These are phyloP conservation scores for Theobroma grandiflorum DNA, from an alignment of 441 rosid species.

Conservation along the genomic window DNA sequence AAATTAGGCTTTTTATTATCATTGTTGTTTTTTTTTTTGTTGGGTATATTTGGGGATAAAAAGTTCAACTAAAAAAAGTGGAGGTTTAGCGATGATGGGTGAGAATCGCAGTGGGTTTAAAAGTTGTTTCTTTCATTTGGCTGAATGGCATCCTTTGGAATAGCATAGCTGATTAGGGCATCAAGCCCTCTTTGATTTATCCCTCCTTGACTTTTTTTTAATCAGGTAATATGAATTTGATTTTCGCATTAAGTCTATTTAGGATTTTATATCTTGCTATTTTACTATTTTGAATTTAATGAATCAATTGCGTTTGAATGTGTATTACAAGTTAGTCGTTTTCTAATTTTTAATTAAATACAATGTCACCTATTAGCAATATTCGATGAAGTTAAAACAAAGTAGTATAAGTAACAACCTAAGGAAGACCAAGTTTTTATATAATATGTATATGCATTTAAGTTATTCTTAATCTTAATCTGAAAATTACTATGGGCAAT, in stretches of 20 bases:
- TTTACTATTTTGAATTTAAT: slow-evolving; percentile 1
- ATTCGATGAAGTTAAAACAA: background rate
- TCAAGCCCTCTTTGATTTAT: slow-evolving; percentile 36
- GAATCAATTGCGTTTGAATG: background rate
- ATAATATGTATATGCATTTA: too few species aligned
- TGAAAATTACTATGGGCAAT: slow-evolving; percentile 6
- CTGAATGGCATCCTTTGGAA: slow-evolving; percentile 97
- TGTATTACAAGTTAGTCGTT: background rate
- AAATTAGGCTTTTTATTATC: background rate
- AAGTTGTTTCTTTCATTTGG: slow-evolving; percentile 65
- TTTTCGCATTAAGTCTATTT: too few species aligned
- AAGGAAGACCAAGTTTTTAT: background rate
- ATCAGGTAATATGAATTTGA: slow-evolving; percentile 39
- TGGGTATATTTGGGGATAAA: background rate
- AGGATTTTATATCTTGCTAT: background rate
- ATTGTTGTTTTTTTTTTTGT: background rate
- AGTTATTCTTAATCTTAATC: background rate
- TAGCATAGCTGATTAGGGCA: slow-evolving; percentile 54
- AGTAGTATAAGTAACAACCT: background rate
- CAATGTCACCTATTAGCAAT: background rate
- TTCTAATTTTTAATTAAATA: background rate
- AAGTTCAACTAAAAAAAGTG: slow-evolving; percentile 33
- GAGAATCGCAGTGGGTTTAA: slow-evolving; percentile 44
- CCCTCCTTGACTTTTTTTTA: background rate
- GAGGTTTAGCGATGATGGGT: slow-evolving; percentile 62